Evolutionary conservation across 208 protist genomes (phyloP).

Genomic region (Lotmaria passim): DNA sequence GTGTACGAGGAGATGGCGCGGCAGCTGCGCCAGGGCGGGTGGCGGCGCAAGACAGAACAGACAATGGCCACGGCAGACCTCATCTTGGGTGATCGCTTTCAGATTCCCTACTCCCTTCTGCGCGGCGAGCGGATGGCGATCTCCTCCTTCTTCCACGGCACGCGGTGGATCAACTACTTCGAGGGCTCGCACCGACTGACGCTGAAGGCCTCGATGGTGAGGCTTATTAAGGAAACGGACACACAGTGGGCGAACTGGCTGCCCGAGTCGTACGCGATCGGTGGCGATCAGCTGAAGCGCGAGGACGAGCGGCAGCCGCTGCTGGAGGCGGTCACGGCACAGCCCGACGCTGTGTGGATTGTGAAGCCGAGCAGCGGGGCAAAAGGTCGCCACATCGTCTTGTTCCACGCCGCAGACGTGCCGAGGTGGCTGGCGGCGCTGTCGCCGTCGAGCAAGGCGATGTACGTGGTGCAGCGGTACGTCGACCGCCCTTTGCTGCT

Average conservation of each 20-base stretch:
- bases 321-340: conserved; percentile 35
- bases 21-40: conserved; percentile 63
- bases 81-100: conserved; percentile 83
- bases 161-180: conserved; percentile 91
- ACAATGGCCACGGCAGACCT: conserved; percentile 55
- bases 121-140: conserved; percentile 60
- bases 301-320: conserved; percentile 60
- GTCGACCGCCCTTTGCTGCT: conserved; percentile 85
- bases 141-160: conserved; percentile 62
- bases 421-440: conserved; percentile 48
- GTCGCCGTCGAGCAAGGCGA: conserved; percentile 22
- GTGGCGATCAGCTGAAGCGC: conserved; percentile 56
- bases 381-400: conserved; percentile 78
- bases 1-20: conserved; percentile 87
- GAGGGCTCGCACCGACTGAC: conserved; percentile 83
- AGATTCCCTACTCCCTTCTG: conserved; percentile 78
- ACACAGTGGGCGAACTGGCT: conserved; percentile 60
- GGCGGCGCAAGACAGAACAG: conserved; percentile 38
- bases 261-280: conserved; percentile 79
- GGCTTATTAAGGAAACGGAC: conserved; percentile 55
- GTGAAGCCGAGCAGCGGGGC: conserved; percentile 85
- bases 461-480: conserved; percentile 88
- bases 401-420: conserved; percentile 45
- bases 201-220: conserved; percentile 81
- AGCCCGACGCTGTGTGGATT: conserved; percentile 72